A percentile compares a stretch with the other conserved stretches of the same genome.
Conservation (phyloP, 345 rosid genomes). For the Dipteronia sinensis region DNA sequence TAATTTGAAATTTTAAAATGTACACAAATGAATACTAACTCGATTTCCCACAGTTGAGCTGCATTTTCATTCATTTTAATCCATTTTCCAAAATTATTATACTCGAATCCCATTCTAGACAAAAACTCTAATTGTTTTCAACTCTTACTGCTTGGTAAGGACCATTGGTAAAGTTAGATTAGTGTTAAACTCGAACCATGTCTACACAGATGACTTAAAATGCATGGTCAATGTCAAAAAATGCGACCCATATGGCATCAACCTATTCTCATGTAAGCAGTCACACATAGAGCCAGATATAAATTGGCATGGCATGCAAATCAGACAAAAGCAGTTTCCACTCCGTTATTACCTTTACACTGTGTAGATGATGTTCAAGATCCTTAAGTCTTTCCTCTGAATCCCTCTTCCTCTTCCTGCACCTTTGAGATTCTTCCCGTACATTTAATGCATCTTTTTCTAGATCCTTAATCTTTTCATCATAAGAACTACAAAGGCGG, state of each 20-base stretch:
- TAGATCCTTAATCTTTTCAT: conserved; percentile 68
- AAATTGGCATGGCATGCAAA: neutral
- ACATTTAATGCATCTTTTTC: conserved; percentile 41
- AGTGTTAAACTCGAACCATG: neutral
- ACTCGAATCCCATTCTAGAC: neutral
- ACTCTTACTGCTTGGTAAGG: neutral
- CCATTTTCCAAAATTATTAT: neutral
- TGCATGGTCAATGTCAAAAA: neutral
- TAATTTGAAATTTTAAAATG: neutral
- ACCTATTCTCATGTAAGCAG: neutral
- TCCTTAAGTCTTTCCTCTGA: conserved; percentile 47
- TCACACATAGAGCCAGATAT: neutral
- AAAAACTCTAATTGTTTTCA: neutral
- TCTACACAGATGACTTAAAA: neutral
- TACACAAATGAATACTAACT: neutral
- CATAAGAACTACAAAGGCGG: conserved; percentile 86
- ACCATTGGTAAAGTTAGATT: neutral
- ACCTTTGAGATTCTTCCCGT: conserved; percentile 43
- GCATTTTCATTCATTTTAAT: neutral
- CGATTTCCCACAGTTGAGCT: neutral
- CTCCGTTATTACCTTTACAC: conserved; percentile 52
- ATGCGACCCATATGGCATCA: neutral
- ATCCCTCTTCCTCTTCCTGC: conserved; percentile 62
- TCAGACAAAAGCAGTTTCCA: neutral
- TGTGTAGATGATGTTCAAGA: conserved; percentile 43